Base-by-base conservation (phyloP, 2,329 filamentous ascomycete species). In the Conoideocrella luteorostrata region DNA sequence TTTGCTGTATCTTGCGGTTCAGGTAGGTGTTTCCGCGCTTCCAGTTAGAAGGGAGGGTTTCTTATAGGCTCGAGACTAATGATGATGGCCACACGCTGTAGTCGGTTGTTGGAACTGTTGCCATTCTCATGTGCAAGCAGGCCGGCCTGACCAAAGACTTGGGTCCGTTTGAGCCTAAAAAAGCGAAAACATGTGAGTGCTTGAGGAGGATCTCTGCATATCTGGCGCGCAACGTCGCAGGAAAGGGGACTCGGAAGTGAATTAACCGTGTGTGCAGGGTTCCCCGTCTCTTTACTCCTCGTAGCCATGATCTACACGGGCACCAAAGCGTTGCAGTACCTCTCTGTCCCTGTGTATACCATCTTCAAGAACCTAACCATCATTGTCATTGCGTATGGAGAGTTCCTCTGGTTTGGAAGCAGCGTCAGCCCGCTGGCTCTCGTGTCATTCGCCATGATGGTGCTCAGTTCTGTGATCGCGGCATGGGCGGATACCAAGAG, bases 301-400 rank as follows among this genome's bases (percentile, higher is more conserved):
- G 91, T 97, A 61, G 91, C 89, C 63, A 98, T 97, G 93, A 97
- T 98, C 68, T 98, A 97, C 71, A 97, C 93, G 42, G 84, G 88
- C 59, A 93, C 88, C 59, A 96, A 96, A 72, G 89, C 93, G 17
- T 81, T 98, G 37, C 89, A 96, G 68, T 97, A 84, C 68, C 85
- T 98, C 49, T 96, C 90, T 26, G 95, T 98, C 42, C 93, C 93
- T 21, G 93, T 98, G 24, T 98, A 98, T 71, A 98, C 93, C 46
- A 98, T 98, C 65, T 98, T 98, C 78, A 98, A 98, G 78, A 98
- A 98, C 71, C 68, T 98, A 72, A 96, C 93, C 50, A 98, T 95
- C 66, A 97, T 97, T 58, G 82, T 97, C 53, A 98, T 97, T 59
- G 93, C 93, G 45, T 98, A 98, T 56, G 93, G 93, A 55, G 93